These are phyloP conservation scores for Phaeolepiota aurea DNA, from an alignment of 768 basidiomycete genomes.

Conservation along the genomic window DNA sequence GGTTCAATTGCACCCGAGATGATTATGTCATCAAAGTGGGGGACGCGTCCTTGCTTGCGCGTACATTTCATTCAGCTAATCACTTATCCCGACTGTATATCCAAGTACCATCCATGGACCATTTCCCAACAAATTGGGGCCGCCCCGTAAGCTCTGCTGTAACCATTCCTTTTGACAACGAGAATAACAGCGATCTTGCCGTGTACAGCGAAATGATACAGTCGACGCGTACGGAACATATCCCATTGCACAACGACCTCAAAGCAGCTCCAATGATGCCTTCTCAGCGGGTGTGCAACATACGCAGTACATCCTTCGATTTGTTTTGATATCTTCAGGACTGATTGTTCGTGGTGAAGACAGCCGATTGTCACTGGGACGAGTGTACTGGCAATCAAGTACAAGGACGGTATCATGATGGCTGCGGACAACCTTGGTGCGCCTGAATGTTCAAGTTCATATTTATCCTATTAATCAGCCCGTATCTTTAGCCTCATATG, in stretches of 20 bases:
- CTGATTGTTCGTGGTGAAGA: constrained; percentile 26
- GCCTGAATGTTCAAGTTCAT: constrained; percentile 18
- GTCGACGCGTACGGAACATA: constrained; percentile 73
- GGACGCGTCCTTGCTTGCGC: background rate
- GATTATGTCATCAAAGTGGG: too few species aligned
- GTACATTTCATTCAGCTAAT: background rate
- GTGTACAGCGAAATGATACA: constrained; percentile 57
- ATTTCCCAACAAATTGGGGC: constrained; percentile 82
- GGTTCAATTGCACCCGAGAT: too few species aligned
- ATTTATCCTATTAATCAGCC: too few species aligned
- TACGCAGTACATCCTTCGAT: constrained; percentile 55
- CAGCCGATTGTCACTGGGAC: constrained; percentile 96
- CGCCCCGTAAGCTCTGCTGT: constrained; percentile 51
- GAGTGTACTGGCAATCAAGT: constrained; percentile 91
- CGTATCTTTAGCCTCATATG: constrained; percentile 85
- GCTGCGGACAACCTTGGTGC: constrained; percentile 95
- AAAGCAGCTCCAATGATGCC: constrained; percentile 39
- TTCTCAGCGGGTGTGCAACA: constrained; percentile 64
- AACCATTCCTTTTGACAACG: too few species aligned
- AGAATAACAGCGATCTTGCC: too few species aligned
- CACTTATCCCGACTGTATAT: background rate
- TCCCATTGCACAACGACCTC: constrained; percentile 58
- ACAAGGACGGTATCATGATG: constrained; percentile 96
- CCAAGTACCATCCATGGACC: constrained; percentile 48
- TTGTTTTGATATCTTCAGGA: background rate